phyloP scores from a whole-genome alignment of 192 early-diverging fungal species.

The Coemansia furcata region DNA sequence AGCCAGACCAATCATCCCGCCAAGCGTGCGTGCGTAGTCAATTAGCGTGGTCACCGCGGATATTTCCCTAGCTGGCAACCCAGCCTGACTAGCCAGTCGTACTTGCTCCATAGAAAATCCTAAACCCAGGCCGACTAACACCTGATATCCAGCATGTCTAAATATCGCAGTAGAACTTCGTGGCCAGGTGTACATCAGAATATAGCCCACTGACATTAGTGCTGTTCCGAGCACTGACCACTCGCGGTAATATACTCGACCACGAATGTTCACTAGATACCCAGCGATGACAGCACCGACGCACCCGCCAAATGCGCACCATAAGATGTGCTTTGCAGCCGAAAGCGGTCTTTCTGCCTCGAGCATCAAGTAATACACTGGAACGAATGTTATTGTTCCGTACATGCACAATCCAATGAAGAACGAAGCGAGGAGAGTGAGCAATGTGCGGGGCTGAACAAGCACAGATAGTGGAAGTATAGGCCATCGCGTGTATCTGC shows the following conservation, averaged over 20 bases:
- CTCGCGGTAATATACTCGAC: slow-evolving; percentile 37
- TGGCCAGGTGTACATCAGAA: slow-evolving; percentile 45
- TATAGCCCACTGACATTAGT: slow-evolving; percentile 40
- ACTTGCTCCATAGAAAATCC: slow-evolving; percentile 54
- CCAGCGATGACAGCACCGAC: slow-evolving; percentile 29
- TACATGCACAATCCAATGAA: slow-evolving; percentile 50
- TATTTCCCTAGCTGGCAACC: slow-evolving; percentile 35
- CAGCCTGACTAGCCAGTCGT: slow-evolving; percentile 39
- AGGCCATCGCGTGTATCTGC: slow-evolving; percentile 64
- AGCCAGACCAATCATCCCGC: slow-evolving; percentile 51
- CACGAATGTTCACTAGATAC: slow-evolving; percentile 18
- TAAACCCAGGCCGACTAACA: slow-evolving; percentile 41
- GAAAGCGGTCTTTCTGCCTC: slow-evolving; percentile 14
- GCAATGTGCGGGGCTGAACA: slow-evolving; percentile 27
- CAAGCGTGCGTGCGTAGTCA: slow-evolving; percentile 49
- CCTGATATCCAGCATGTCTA: slow-evolving; percentile 30
- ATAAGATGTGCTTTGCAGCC: slow-evolving; percentile 38
- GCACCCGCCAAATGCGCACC: slow-evolving; percentile 33
- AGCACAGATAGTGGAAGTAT: slow-evolving; percentile 51
- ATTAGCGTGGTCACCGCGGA: slow-evolving; percentile 49
- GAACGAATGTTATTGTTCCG: slow-evolving; percentile 50
- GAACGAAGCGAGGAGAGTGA: slow-evolving; percentile 24
- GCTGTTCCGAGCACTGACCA: slow-evolving; percentile 40
- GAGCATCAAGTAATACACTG: slow-evolving; percentile 44
- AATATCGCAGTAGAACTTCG: slow-evolving; percentile 4